phyloP scores from a whole-genome alignment of 352 stramenopile genomes.

The Phytophthora agathidicida region DNA sequence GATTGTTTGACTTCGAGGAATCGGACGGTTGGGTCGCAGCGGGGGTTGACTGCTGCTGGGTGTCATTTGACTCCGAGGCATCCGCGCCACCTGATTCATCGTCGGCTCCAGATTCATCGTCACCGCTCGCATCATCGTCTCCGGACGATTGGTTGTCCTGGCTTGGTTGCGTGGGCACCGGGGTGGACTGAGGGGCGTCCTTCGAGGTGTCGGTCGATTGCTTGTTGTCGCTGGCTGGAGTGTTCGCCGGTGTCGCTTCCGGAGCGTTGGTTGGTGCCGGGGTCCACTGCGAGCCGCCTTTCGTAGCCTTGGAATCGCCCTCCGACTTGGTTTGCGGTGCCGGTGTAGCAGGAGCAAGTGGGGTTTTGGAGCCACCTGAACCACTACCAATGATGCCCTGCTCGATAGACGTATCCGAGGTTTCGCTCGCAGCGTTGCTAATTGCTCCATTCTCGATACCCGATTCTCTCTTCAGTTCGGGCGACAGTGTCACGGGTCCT shows the following conservation, averaged over 20 bases:
- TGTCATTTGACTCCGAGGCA: constrained; percentile 3
- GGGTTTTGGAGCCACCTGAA: neutral
- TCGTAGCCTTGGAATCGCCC: constrained; percentile 13
- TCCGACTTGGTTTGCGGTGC: neutral
- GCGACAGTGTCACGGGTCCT: constrained; percentile 8
- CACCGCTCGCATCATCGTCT: neutral
- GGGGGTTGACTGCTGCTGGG: constrained; percentile 9
- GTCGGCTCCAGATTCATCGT: constrained; percentile 5
- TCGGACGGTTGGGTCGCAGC: neutral
- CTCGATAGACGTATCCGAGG: neutral
- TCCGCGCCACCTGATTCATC: neutral
- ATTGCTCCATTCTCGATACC: constrained; percentile 13
- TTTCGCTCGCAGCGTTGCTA: constrained; percentile 1
- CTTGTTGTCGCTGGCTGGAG: neutral
- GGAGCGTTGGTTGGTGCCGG: neutral
- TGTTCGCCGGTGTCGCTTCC: constrained; percentile 7
- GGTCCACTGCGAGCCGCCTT: neutral
- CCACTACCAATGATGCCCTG: constrained; percentile 8
- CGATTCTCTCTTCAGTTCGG: constrained; percentile 17
- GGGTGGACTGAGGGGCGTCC: neutral
- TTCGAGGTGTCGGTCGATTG: constrained; percentile 2
- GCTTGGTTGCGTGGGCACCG: neutral
- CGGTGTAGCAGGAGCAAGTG: neutral
- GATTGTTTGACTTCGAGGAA: constrained; percentile 14
- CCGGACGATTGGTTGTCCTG: constrained; percentile 5